phyloP scores from a whole-genome alignment of 164 flowering plant species.

The Pachysandra terminalis region DNA sequence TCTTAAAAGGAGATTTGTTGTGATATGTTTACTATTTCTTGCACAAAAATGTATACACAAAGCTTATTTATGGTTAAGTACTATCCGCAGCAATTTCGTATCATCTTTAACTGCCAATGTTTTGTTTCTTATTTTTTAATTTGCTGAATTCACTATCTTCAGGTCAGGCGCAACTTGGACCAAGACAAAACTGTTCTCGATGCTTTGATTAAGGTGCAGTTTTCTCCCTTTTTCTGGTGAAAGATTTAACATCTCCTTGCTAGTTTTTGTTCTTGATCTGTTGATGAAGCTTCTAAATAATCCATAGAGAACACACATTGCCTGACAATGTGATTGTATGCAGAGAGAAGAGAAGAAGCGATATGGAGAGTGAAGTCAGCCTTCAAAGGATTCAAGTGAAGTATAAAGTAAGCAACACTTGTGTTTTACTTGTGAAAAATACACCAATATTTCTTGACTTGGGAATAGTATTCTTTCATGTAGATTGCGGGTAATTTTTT shows the following conservation, averaged over 20 bases:
- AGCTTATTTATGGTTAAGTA: not conserved
- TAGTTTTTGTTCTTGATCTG: constrained; percentile 7
- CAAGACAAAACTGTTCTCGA: constrained; percentile 86
- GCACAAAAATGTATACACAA: not conserved
- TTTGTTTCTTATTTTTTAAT: not conserved
- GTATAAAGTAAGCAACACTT: constrained; percentile 53
- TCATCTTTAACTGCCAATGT: not conserved
- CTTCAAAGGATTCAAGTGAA: constrained; percentile 85
- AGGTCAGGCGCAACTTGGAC: constrained; percentile 97
- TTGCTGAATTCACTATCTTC: constrained; percentile 18
- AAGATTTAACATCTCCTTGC: not conserved
- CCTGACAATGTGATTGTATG: constrained; percentile 15
- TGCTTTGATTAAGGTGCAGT: constrained; percentile 73
- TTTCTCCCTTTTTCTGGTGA: constrained; percentile 3
- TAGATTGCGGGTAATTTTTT: not conserved
- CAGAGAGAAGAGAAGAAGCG: constrained; percentile 98
- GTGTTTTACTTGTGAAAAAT: constrained; percentile 7
- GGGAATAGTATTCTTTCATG: not conserved
- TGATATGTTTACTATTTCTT: not conserved
- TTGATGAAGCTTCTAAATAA: not conserved
- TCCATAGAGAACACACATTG: constrained; percentile 6
- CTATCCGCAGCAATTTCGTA: not conserved
- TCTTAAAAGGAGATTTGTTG: not conserved
- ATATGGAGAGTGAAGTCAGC: constrained; percentile 79
- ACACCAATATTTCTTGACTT: not conserved